Percentiles rank a stretch among this genome's conserved stretches.
phyloP scores from a whole-genome alignment of 2,329 filamentous ascomycete genomes.

The Coniochaeta sp. region DNA sequence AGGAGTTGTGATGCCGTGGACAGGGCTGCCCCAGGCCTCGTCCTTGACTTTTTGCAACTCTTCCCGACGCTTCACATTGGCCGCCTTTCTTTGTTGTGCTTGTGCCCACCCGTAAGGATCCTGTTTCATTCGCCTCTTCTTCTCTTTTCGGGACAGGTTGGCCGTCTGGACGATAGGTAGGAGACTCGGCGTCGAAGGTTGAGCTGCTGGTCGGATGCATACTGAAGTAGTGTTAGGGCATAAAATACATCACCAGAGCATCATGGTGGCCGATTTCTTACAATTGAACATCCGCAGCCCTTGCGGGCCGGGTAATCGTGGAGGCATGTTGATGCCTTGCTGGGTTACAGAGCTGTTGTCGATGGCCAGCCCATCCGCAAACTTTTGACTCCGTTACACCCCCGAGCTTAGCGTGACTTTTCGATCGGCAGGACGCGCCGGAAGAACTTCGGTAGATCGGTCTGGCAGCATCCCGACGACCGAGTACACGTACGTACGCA shows the following conservation, averaged over 20 bases:
- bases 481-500: not conserved
- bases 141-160: conserved; percentile 53
- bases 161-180: conserved; percentile 58
- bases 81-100: conserved; percentile 73
- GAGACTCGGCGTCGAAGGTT: conserved; percentile 37
- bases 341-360: not conserved
- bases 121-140: conserved; percentile 57
- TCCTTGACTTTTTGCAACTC: conserved; percentile 60
- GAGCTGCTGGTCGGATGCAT: conserved; percentile 49
- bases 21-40: conserved; percentile 63
- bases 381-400: not conserved
- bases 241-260: not conserved
- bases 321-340: conserved; percentile 49
- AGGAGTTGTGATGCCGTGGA: conserved; percentile 71
- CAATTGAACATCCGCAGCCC: conserved; percentile 52
- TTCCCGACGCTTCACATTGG: conserved; percentile 68
- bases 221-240: conserved; percentile 31
- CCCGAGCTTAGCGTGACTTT: not conserved
- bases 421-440: not conserved
- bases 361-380: conserved; percentile 1
- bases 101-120: conserved; percentile 81
- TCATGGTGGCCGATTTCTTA: conserved; percentile 29
- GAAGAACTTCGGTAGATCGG: not conserved
- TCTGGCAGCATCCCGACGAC: not conserved
- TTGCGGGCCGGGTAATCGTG: conserved; percentile 54